These are phyloP conservation scores for Solanum sejunctum DNA, from an alignment of 257 asterid species.

Conservation along the genomic window DNA sequence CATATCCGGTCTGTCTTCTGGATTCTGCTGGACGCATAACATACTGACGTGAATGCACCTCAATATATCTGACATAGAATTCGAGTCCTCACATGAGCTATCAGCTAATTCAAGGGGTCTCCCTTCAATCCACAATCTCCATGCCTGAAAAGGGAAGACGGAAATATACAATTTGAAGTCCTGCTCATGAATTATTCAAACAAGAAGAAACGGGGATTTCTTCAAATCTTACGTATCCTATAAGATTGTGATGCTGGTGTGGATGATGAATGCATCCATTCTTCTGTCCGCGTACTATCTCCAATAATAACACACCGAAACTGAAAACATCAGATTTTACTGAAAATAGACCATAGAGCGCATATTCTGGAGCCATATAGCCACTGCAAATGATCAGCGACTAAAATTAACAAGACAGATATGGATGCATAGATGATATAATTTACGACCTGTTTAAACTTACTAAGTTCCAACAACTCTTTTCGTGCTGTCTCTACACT, in stretches of 20 bases:
- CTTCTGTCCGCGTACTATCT: constrained; percentile 14
- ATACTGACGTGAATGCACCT: background rate
- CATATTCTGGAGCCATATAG: background rate
- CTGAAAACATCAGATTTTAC: constrained; percentile 25
- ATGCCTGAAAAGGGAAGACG: constrained; percentile 5
- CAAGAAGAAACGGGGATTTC: background rate
- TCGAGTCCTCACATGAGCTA: background rate
- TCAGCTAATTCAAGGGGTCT: constrained; percentile 4
- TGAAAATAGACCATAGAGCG: constrained; percentile 13
- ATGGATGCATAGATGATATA: background rate
- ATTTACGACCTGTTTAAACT: background rate
- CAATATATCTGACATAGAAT: background rate
- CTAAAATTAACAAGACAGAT: background rate
- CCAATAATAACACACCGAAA: constrained; percentile 15
- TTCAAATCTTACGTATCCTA: constrained; percentile 15
- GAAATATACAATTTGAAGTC: background rate
- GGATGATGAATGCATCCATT: constrained; percentile 5
- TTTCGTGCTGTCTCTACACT: constrained; percentile 15
- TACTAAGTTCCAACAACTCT: background rate
- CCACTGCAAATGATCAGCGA: constrained; percentile 8
- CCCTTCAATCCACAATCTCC: constrained; percentile 10
- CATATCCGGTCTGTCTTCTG: background rate
- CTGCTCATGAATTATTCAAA: background rate
- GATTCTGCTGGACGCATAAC: constrained; percentile 1
- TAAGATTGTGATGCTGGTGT: constrained; percentile 15